phyloP scores from a whole-genome alignment of 306 rosid genomes.

The Erythrophleum fordii region DNA sequence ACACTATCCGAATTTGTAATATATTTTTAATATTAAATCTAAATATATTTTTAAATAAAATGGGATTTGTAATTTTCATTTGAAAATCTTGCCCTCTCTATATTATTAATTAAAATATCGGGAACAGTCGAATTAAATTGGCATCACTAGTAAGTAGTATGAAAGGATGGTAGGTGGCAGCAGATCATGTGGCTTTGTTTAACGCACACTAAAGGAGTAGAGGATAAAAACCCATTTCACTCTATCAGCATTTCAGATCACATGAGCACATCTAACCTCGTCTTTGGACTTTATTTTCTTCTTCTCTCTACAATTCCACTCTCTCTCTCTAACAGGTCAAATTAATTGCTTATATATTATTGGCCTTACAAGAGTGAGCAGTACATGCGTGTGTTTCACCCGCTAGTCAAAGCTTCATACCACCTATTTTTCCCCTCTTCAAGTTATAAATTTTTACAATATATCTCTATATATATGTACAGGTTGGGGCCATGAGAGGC shows the following conservation, averaged over 20 bases:
- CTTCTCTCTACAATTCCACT: background rate
- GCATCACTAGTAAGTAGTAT: background rate
- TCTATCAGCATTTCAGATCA: conserved; percentile 3
- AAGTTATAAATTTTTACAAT: background rate
- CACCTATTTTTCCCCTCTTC: background rate
- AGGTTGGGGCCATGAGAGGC: background rate
- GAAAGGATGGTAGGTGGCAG: background rate
- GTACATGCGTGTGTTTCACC: background rate
- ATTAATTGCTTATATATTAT: background rate
- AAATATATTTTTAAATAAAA: no score
- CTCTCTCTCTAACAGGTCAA: background rate
- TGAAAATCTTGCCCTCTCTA: no score
- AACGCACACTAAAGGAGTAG: background rate
- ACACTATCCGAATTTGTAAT: no score
- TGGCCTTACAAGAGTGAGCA: background rate
- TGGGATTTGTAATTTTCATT: no score
- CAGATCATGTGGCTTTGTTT: background rate
- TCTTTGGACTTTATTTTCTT: background rate
- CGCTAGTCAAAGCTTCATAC: conserved; percentile 1
- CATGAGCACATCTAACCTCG: conserved; percentile 14
- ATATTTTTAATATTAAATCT: no score
- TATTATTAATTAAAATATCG: no score
- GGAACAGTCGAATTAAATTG: background rate
- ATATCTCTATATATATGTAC: background rate
- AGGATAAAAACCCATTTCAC: background rate